Conservation (phyloP, 2,329 filamentous ascomycete species). For the Aotearoamyces nothofagi region DNA sequence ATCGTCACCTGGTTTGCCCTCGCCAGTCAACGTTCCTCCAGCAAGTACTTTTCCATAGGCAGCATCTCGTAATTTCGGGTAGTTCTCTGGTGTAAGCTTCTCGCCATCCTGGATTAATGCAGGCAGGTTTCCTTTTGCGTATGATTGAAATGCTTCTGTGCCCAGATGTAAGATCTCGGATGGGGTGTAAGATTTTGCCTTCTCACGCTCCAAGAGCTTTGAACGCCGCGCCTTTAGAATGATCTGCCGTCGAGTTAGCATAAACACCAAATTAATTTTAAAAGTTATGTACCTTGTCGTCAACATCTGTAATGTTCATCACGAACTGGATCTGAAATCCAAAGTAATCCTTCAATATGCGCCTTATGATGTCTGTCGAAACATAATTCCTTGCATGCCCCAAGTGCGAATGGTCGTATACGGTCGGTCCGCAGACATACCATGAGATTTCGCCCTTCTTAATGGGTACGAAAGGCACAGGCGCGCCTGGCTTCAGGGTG, state of each 20-base stretch:
- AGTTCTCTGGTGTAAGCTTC: conserved; percentile 33
- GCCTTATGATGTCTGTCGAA: conserved; percentile 53
- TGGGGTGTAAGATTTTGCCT: conserved; percentile 46
- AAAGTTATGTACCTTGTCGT: conserved; percentile 32
- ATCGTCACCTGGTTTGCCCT: conserved; percentile 37
- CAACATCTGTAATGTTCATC: conserved; percentile 50
- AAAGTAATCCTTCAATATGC: conserved; percentile 55
- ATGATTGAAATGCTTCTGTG: conserved; percentile 36
- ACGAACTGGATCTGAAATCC: conserved; percentile 52
- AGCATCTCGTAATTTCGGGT: conserved; percentile 30
- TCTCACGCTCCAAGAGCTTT: conserved; percentile 63
- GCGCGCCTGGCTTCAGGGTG: conserved; percentile 15
- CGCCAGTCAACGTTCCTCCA: conserved; percentile 37
- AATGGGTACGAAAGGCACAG: conserved; percentile 16
- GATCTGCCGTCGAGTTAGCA: conserved; percentile 29
- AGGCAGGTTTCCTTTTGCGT: conserved; percentile 38
- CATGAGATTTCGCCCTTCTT: conserved; percentile 26
- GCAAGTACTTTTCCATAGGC: conserved; percentile 38
- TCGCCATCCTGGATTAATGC: conserved; percentile 29
- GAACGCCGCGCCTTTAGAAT: conserved; percentile 63
- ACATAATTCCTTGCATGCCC: conserved; percentile 63
- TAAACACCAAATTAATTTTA: no score
- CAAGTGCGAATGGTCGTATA: conserved; percentile 51
- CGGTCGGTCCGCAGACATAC: conserved; percentile 60
- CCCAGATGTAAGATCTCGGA: conserved; percentile 31